Conservation (phyloP, 2,329 filamentous ascomycete genomes). For the Penicillium griseofulvum region DNA sequence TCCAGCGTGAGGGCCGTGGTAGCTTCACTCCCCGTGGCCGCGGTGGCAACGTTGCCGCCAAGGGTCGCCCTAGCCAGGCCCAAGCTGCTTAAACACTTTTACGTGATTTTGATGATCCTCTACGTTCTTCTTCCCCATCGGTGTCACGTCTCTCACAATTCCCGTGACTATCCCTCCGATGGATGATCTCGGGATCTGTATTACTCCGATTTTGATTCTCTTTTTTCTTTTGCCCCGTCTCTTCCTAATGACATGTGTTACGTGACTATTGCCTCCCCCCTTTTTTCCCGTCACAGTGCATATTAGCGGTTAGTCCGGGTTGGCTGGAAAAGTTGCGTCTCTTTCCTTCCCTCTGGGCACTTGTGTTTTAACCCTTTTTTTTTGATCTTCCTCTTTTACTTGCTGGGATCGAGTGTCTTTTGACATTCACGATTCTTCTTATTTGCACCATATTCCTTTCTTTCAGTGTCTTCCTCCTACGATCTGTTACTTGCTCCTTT, state of each 20-base stretch:
- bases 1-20: slow-evolving; percentile 67
- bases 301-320: slow-evolving; percentile 41
- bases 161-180: slow-evolving; percentile 8
- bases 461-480: slow-evolving; percentile 13
- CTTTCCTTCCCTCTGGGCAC: slow-evolving; percentile 30
- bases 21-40: slow-evolving; percentile 64
- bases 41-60: slow-evolving; percentile 55
- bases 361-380: slow-evolving; percentile 23
- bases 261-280: slow-evolving; percentile 27
- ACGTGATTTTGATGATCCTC: slow-evolving; percentile 10
- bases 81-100: slow-evolving; percentile 40
- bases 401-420: slow-evolving; percentile 13
- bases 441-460: slow-evolving; percentile 24
- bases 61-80: slow-evolving; percentile 47
- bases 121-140: slow-evolving; percentile 7
- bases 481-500: slow-evolving; percentile 1
- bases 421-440: slow-evolving; percentile 19
- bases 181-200: slow-evolving; percentile 34
- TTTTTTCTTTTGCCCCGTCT: slow-evolving; percentile 15
- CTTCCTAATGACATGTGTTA: slow-evolving; percentile 43
- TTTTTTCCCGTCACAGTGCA: slow-evolving; percentile 37
- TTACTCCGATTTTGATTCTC: slow-evolving; percentile 33
- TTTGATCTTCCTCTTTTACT: slow-evolving; percentile 14
- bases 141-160: not conserved
- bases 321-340: slow-evolving; percentile 38